A percentile compares a stretch with the other conserved stretches of the same genome.
phyloP scores from a whole-genome alignment of 495 filamentous ascomycete species.

The Saxophila tyrrhenica region DNA sequence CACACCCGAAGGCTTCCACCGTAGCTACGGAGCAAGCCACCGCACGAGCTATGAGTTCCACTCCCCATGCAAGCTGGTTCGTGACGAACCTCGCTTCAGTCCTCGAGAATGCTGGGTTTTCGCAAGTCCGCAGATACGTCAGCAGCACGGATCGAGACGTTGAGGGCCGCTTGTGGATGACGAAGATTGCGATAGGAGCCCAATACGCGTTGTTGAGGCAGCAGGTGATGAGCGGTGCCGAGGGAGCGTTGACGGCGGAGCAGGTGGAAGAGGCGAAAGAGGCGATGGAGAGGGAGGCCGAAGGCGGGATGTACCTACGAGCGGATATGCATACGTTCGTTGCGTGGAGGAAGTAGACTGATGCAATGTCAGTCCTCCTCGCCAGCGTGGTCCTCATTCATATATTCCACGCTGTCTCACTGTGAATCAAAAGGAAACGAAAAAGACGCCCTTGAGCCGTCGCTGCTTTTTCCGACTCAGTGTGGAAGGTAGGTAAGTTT shows the following conservation, averaged over 20 bases:
- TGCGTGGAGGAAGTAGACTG: background rate
- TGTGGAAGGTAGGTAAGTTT: too few relatives aligned
- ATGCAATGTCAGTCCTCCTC: too few relatives aligned
- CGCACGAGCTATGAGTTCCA: background rate
- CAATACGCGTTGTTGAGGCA: background rate
- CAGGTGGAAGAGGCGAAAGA: background rate
- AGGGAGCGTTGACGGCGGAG: background rate
- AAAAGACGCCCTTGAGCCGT: too few relatives aligned
- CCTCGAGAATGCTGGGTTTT: background rate
- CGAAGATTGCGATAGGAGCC: background rate
- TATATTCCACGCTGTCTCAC: too few relatives aligned
- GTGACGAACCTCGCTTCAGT: background rate
- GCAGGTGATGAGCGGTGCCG: background rate
- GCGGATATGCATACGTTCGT: background rate
- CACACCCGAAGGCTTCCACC: background rate
- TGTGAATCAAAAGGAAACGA: too few relatives aligned
- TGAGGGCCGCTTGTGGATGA: background rate
- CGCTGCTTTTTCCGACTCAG: too few relatives aligned
- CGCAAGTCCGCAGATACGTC: background rate
- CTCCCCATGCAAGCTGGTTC: background rate
- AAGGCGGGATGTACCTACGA: background rate
- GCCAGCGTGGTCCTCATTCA: too few relatives aligned
- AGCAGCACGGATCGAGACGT: background rate
- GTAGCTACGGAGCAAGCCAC: background rate
- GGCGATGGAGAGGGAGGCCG: background rate